Percentiles rank a stretch among this genome's conserved stretches.
Conservation (phyloP, 345 rosid genomes). For the Kernera saxatilis region DNA sequence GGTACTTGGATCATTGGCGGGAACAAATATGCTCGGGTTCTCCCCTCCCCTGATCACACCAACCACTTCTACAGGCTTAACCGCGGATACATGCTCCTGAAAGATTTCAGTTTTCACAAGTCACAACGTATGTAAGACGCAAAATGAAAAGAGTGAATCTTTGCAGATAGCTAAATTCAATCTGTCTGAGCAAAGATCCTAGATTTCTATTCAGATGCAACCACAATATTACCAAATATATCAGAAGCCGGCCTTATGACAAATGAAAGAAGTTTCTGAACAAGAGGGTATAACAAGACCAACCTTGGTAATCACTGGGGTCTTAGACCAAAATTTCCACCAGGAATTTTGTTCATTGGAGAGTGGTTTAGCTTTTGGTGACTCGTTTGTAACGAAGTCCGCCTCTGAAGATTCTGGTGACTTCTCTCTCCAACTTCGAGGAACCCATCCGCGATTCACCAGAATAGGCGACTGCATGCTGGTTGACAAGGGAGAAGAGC, state of each 20-base stretch:
- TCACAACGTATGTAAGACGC: neutral
- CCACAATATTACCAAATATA: neutral
- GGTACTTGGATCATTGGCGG: conserved; percentile 71
- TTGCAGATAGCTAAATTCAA: conserved; percentile 3
- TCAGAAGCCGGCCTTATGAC: neutral
- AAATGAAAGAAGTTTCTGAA: conserved; percentile 9
- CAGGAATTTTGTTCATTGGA: conserved; percentile 35
- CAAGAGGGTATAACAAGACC: conserved; percentile 15
- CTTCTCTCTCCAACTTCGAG: conserved; percentile 87
- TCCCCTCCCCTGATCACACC: conserved; percentile 90
- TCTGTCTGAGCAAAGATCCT: neutral
- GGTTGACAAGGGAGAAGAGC: conserved; percentile 22
- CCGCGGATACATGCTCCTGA: conserved; percentile 38
- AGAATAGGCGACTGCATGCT: conserved; percentile 76
- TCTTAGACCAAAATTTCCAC: conserved; percentile 76
- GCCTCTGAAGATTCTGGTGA: conserved; percentile 36
- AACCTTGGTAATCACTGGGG: conserved; percentile 47
- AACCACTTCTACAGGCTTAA: conserved; percentile 54
- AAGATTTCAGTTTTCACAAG: conserved; percentile 13
- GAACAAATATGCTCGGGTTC: conserved; percentile 92
- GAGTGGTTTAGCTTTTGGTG: conserved; percentile 29
- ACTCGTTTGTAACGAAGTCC: conserved; percentile 20
- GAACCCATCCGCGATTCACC: conserved; percentile 98
- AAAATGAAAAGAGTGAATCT: neutral
- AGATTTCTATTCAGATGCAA: neutral